A percentile compares a stretch with the other conserved stretches of the same genome.
Evolutionary conservation across 2,329 filamentous ascomycete genomes (phyloP).

Genomic region (Colletotrichum sansevieriae): DNA sequence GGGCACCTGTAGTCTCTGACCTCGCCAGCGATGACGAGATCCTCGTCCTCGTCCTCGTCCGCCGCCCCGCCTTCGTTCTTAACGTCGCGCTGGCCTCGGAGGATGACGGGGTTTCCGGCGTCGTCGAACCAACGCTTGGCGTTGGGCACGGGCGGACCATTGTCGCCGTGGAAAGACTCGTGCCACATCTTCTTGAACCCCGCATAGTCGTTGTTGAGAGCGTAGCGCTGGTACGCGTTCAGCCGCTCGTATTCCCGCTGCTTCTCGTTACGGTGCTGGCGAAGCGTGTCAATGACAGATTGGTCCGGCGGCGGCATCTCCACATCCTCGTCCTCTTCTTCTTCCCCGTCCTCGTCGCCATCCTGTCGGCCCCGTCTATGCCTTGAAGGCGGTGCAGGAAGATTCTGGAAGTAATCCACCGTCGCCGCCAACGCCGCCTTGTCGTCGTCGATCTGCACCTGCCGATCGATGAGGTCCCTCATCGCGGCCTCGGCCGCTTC

Average conservation of each 20-base stretch:
- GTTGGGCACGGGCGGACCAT: conserved; percentile 65
- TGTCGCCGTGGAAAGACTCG: conserved; percentile 62
- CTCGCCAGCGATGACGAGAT: conserved; percentile 75
- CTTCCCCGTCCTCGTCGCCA: conserved; percentile 35
- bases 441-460: conserved; percentile 64
- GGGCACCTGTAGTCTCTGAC: conserved; percentile 77
- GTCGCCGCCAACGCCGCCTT: conserved; percentile 54
- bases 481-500: conserved; percentile 60
- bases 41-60: conserved; percentile 72
- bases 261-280: conserved; percentile 53
- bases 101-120: conserved; percentile 57
- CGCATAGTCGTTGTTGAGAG: conserved; percentile 69
- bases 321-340: conserved; percentile 44
- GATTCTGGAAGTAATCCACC: conserved; percentile 35
- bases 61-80: conserved; percentile 50
- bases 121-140: conserved; percentile 66
- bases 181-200: conserved; percentile 71
- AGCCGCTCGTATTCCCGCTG: conserved; percentile 58
- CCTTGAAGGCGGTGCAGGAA: conserved; percentile 24
- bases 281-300: conserved; percentile 52
- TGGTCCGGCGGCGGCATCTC: conserved; percentile 37
- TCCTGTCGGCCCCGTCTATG: conserved; percentile 38
- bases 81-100: conserved; percentile 16
- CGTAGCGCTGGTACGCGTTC: conserved; percentile 63
- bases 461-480: conserved; percentile 63